Base-by-base conservation (phyloP, 306 rosid species). In the Citrullus mucosospermus region DNA sequence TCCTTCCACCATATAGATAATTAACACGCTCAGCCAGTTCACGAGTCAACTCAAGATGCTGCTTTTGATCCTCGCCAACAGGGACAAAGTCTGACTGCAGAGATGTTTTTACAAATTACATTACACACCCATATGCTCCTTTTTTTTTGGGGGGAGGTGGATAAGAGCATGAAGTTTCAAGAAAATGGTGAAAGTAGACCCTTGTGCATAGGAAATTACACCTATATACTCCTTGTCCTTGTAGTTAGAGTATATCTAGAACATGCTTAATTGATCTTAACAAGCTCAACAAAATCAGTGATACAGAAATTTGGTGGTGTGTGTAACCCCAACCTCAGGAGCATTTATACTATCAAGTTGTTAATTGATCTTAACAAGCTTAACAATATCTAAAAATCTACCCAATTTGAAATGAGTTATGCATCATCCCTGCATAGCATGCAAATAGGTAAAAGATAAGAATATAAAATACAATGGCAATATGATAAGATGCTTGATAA, bases 41-140 rank as follows among this genome's bases (percentile, higher is more conserved):
- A 79, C 97, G 96, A 44, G 97, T 89, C 90, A 95, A 81, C 89
- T 95, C 98, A 83, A 95, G 86, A 82, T 95, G 98, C 88, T 95
- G 98, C 86, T 92, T 91, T 86, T 95, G 98, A 85, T 95, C 98
- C 88, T 95, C 98, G 22, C 98, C 98, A 50, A 95, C 98, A 8
- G 98, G 98, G 61, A 92, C 97, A 80, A 87, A 83, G 84, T 95
- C 98, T 65, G 97, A 85, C 98, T 94, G 90, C 87, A 89, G 75
- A 86, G 59, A 82, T 83, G 88, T 82, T 69, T 60, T 22, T 58
- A 44, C 54, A 77, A 6, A 58, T 30, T 41, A 60, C 44, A 77
- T 70, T 44, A 70, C 1, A 46, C 56, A 25, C 11, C 22, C 14
- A 48, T 63, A 15, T 34, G 16, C 70, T 63, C 6, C 22, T 4